phyloP scores from a whole-genome alignment of 1,284 basidiomycete genomes.

The Taiwanofungus camphoratus region DNA sequence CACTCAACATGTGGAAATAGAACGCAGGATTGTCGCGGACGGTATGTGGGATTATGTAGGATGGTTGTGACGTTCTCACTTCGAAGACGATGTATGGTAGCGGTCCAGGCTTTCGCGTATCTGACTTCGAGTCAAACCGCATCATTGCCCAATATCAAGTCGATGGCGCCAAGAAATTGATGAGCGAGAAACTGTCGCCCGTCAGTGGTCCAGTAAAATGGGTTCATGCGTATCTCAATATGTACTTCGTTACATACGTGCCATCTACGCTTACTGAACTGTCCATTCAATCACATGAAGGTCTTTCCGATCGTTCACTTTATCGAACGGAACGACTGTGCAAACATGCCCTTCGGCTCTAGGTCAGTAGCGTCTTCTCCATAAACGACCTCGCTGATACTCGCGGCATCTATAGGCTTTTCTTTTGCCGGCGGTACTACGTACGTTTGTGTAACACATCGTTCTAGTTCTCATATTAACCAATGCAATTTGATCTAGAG shows the following conservation, averaged over 20 bases:
- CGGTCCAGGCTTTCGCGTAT: slow-evolving; percentile 66
- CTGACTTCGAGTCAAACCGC: slow-evolving; percentile 67
- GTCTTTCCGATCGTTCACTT: slow-evolving; percentile 57
- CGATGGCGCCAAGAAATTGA: slow-evolving; percentile 56
- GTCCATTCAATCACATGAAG: too few species aligned
- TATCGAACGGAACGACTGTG: slow-evolving; percentile 63
- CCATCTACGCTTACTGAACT: too few species aligned
- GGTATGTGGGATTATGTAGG: slow-evolving; percentile 35
- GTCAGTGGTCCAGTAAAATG: slow-evolving; percentile 58
- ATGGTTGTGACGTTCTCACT: neutral
- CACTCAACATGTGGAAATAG: slow-evolving; percentile 72
- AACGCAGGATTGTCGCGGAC: slow-evolving; percentile 63
- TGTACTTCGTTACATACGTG: slow-evolving; percentile 51
- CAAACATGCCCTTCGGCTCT: slow-evolving; percentile 76
- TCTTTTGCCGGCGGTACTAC: slow-evolving; percentile 2
- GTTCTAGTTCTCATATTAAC: slow-evolving; percentile 4
- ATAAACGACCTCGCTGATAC: neutral
- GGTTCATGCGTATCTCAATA: slow-evolving; percentile 63
- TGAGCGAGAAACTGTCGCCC: slow-evolving; percentile 39
- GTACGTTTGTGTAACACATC: too few species aligned
- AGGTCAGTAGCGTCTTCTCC: slow-evolving; percentile 38
- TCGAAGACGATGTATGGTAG: slow-evolving; percentile 30
- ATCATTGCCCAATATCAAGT: slow-evolving; percentile 67
- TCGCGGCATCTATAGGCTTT: slow-evolving; percentile 3
- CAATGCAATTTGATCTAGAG: slow-evolving; percentile 34